Percentiles rank a stretch among this genome's conserved stretches.
Conservation (phyloP, 1,284 basidiomycete genomes). For the Ceratobasidium sp. region DNA sequence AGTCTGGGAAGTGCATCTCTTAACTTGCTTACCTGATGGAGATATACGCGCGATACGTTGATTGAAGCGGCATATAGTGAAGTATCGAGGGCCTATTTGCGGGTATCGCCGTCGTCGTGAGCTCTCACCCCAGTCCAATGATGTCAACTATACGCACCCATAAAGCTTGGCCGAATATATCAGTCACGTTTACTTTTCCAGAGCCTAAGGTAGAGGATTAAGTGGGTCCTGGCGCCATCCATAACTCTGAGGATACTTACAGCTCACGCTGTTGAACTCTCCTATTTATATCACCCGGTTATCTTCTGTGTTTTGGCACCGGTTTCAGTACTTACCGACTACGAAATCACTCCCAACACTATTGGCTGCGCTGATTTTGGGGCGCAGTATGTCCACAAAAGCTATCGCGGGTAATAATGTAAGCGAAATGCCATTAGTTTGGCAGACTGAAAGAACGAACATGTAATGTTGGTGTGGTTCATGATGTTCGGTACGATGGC, state of each 20-base stretch:
- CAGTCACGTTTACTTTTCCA: conserved; percentile 46
- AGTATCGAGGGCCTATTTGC: conserved; percentile 32
- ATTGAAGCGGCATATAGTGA: conserved; percentile 46
- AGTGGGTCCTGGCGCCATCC: too few species aligned
- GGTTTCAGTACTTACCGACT: conserved; percentile 44
- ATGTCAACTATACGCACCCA: conserved; percentile 6
- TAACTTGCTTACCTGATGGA: conserved; percentile 22
- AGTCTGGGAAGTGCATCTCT: too few species aligned
- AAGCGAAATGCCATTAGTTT: not conserved
- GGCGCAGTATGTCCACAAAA: conserved; percentile 47
- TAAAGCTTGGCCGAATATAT: conserved; percentile 47
- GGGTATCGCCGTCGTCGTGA: not conserved
- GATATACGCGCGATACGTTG: conserved; percentile 47
- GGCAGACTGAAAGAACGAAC: not conserved
- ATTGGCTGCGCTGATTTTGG: conserved; percentile 47
- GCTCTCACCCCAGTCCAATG: not conserved
- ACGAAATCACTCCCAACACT: conserved; percentile 46
- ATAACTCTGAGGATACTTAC: not conserved
- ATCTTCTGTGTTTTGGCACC: too few species aligned
- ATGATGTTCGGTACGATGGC: conserved; percentile 44
- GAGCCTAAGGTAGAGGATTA: conserved; percentile 39
- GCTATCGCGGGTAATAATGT: not conserved
- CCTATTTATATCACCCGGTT: not conserved
- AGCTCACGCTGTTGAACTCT: conserved; percentile 42
- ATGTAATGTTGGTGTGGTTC: conserved; percentile 47